Evolutionary conservation across 2,329 filamentous ascomycete species (phyloP), one percentile per base, ranked within the genome.

Genomic region (Fusarium scirpi): DNA sequence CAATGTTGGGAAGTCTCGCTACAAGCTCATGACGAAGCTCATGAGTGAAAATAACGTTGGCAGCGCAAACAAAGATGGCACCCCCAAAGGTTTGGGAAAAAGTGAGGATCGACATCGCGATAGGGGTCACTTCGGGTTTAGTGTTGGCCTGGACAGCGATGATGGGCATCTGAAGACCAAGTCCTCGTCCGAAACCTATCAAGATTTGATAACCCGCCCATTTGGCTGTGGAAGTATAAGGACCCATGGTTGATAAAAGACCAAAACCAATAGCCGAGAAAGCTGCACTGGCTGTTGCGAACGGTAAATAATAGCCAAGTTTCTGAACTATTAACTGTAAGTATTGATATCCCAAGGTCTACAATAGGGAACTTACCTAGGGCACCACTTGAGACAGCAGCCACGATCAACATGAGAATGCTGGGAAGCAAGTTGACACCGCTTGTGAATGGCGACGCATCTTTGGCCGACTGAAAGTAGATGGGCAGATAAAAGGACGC

Each of bases 391-490:
- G 59, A 12, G 27, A 74, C 66, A 6, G 74, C 75, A 32, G 70
- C 55, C 12, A 75, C 57, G 11, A 79, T 67, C 56, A 78, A 49
- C 46, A 65, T 65, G 46, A 76, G 66, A 48, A 77, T 70, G 49
- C 71, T 65, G n/a, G 77, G 77, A 27, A 79, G 62, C 45, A 78
- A 64, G 22, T 76, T 58, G 8, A 79, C 70, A 45, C 77, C 77
- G 29, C 76, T 76, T 20, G 58, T 64, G 24, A 79, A 72, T 6
- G 77, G 76, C 6, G 76, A 70, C 6, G 69, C 62, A 30, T 71
- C 79, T 62, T 80, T 81, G 65, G 86, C 79, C 32, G 81, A 80
- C 76, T 87, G 83, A 75, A 87, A 86, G 79, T 85, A 87, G 63
- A 86, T 79, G 3, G 85, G 84, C 8, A 86, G 76, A 64, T 84